These are phyloP conservation scores for Cutaneotrichosporon arboriforme DNA, from an alignment of 1,284 basidiomycete genomes.

Conservation along the genomic window DNA sequence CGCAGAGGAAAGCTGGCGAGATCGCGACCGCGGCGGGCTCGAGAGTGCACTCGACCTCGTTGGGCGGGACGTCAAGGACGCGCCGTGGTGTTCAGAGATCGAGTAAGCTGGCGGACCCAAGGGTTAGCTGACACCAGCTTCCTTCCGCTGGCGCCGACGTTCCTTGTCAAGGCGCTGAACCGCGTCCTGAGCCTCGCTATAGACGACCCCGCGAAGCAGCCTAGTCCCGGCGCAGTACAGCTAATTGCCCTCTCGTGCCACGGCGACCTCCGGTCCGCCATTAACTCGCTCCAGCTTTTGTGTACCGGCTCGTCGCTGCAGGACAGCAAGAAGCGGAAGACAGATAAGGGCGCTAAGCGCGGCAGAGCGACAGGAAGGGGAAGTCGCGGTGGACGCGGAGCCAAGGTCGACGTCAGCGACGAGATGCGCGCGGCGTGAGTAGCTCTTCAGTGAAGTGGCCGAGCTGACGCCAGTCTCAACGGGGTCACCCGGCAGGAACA, in stretches of 20 bases:
- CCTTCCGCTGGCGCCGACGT: slow-evolving; percentile 81
- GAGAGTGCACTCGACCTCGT: slow-evolving; percentile 49
- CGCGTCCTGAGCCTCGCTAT: slow-evolving; percentile 57
- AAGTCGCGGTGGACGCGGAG: slow-evolving; percentile 33
- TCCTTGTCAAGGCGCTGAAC: slow-evolving; percentile 73
- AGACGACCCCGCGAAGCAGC: slow-evolving; percentile 38
- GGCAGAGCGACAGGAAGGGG: slow-evolving; percentile 6
- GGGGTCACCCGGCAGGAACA: slow-evolving; percentile 75
- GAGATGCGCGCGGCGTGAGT: slow-evolving; percentile 47
- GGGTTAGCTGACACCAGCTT: slow-evolving; percentile 55
- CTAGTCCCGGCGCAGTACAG: slow-evolving; percentile 63
- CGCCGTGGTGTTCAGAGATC: slow-evolving; percentile 64
- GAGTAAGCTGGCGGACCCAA: slow-evolving; percentile 51
- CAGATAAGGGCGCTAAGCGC: slow-evolving; percentile 10
- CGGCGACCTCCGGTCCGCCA: slow-evolving; percentile 86
- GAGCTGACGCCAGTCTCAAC: slow-evolving; percentile 52
- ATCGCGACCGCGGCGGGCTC: slow-evolving; percentile 52
- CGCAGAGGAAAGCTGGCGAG: slow-evolving; percentile 51
- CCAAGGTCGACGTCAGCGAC: slow-evolving; percentile 41
- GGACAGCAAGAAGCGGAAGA: slow-evolving; percentile 17
- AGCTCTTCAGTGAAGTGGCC: not conserved
- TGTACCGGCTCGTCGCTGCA: slow-evolving; percentile 18
- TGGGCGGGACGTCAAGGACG: slow-evolving; percentile 61
- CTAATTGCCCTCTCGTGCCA: slow-evolving; percentile 69
- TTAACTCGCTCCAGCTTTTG: slow-evolving; percentile 84